Evolutionary conservation across 108 stramenopile species (phyloP), one percentile per base, ranked within the genome.

Genomic region (Cyclotella choctawhatcheeana): DNA sequence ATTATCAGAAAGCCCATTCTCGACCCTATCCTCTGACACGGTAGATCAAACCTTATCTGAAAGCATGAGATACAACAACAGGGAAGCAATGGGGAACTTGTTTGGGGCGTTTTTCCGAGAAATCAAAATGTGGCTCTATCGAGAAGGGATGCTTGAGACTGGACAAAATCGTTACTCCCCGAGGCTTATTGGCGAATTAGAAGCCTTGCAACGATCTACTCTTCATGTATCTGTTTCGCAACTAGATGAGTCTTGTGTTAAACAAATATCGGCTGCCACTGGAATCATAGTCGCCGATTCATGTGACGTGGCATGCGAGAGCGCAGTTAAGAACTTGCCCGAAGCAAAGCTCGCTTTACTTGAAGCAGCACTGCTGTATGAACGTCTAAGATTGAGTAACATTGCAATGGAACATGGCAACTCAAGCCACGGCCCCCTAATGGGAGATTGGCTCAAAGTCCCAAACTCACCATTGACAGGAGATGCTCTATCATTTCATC

Each of bases 401-500:
- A 77, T 26, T 30, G 73, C 52, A 40, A 43, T 52, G 47, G 40
- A 20, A 5, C 59, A 31, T 22, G 65, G 74, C 48, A 26, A 12
- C 4, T 66, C 82, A 2, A 71, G 82, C 22, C 83, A 85, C 52
- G 89, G 91, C 32, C 85, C 87, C 6, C 77, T 88, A 10, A 89
- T 91, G 88, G 91, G 87, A 30, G 91, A 93, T 67, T 95, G 94
- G 94, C 75, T 95, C 26, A 87, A 89, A 48, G 89, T 92, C 40
- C 94, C 94, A 4, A 91, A 95, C 77, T 92, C 94, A 26, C 92
- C 94, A 22, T 77, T 93, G 32, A 86, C 78, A 2, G 93, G 93
- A 24, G 93, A 96, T 63, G 76, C 89, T 22, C 67, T 96, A 30
- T 93, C 93, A 5, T 93, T 96, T 56, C 95, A 96, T 78, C 75